Percentiles rank a stretch among this genome's conserved stretches.
These are phyloP conservation scores for Solanum bulbocastanum DNA, from an alignment of 257 asterid genomes.

Conservation along the genomic window DNA sequence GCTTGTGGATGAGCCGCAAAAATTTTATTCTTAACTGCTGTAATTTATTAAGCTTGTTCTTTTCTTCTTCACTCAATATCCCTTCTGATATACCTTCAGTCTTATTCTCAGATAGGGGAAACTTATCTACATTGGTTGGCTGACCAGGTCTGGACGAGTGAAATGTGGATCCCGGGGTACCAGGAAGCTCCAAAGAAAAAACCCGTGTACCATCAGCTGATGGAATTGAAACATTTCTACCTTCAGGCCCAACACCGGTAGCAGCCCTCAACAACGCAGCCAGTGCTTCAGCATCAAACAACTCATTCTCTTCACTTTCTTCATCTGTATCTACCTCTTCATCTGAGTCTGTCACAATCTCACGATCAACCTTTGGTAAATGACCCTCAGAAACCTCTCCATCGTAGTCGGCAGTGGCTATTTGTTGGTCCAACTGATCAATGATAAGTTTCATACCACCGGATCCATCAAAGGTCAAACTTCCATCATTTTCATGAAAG, in stretches of 20 bases:
- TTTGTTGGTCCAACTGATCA: neutral
- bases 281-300: conserved; percentile 12
- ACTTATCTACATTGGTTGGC: neutral
- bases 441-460: neutral
- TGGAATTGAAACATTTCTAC: neutral
- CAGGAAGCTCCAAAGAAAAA: conserved; percentile 1
- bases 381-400: conserved; percentile 21
- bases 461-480: neutral
- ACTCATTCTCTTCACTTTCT: conserved; percentile 10
- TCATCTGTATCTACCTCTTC: conserved; percentile 15
- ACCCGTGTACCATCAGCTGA: conserved; percentile 16
- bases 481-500: conserved; percentile 1
- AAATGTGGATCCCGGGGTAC: conserved; percentile 12
- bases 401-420: neutral
- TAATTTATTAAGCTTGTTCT: conserved; percentile 28
- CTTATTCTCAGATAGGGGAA: neutral
- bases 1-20: conserved; percentile 34
- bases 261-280: conserved; percentile 13
- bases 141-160: conserved; percentile 8
- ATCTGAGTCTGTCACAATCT: conserved; percentile 9
- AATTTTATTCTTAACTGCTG: conserved; percentile 31
- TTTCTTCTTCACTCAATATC: conserved; percentile 24
- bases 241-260: conserved; percentile 14
- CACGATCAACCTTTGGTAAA: conserved; percentile 20
- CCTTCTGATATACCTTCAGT: conserved; percentile 11